These are phyloP conservation scores for Pichia gijzeniarum DNA, from an alignment of 805 yeast genomes.

Conservation along the genomic window DNA sequence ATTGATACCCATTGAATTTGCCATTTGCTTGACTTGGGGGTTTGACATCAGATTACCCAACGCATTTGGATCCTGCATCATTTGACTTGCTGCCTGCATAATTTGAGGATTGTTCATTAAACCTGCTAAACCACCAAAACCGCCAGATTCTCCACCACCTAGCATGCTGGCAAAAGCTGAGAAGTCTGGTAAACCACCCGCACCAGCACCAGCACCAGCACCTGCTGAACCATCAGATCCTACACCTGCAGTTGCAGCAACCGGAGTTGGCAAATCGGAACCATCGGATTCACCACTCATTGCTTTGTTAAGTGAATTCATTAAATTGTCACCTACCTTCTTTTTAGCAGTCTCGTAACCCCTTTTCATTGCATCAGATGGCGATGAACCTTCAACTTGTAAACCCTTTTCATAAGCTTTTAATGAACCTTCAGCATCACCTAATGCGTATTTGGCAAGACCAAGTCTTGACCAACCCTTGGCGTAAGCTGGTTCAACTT, in stretches of 20 bases:
- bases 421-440: constrained; percentile 84
- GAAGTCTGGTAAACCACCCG: constrained; percentile 61
- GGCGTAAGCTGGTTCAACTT: constrained; percentile 70
- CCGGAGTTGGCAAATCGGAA: constrained; percentile 19
- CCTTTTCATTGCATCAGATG: constrained; percentile 83
- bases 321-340: constrained; percentile 73
- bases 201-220: constrained; percentile 19
- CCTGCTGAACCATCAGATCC: constrained; percentile 23
- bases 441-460: constrained; percentile 87
- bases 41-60: constrained; percentile 70
- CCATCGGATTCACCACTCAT: constrained; percentile 18
- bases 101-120: constrained; percentile 78
- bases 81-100: constrained; percentile 79
- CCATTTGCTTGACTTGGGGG: constrained; percentile 89
- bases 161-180: constrained; percentile 55
- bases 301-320: constrained; percentile 31
- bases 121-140: constrained; percentile 59
- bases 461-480: constrained; percentile 96
- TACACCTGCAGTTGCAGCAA: constrained; percentile 24
- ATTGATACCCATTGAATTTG: constrained; percentile 65
- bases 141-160: constrained; percentile 63
- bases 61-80: constrained; percentile 84
- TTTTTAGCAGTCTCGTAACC: constrained; percentile 92
- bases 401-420: constrained; percentile 87
- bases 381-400: constrained; percentile 77